These are phyloP conservation scores for Pseudogymnoascus verrucosus DNA, from an alignment of 2,329 filamentous ascomycete genomes.

Conservation along the genomic window DNA sequence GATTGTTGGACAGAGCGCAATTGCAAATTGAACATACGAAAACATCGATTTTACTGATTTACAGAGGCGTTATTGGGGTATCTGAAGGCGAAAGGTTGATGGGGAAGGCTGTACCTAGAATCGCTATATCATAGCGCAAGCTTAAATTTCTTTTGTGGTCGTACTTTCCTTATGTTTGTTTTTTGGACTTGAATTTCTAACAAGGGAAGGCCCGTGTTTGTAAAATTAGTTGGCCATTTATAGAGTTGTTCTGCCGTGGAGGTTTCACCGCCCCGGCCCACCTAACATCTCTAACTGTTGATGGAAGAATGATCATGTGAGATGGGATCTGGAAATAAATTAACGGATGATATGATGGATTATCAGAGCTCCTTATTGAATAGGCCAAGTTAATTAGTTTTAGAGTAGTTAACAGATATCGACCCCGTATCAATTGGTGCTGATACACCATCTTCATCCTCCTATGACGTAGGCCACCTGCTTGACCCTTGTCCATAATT, in stretches of 20 bases:
- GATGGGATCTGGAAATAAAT: background rate
- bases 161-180: background rate
- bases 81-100: background rate
- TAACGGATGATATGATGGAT: background rate
- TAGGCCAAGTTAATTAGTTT: background rate
- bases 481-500: background rate
- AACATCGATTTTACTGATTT: background rate
- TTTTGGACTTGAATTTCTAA: background rate
- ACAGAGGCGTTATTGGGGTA: background rate
- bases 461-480: background rate
- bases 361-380: background rate
- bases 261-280: background rate
- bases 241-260: background rate
- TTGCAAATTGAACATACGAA: background rate
- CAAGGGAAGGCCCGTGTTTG: background rate
- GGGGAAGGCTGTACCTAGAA: background rate
- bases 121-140: background rate
- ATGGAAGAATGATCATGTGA: background rate
- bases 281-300: background rate
- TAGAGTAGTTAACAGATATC: background rate
- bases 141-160: background rate
- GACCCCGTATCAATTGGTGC: background rate
- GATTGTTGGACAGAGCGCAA: background rate
- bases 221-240: background rate
- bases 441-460: background rate